Conservation (phyloP, 2,329 filamentous ascomycete genomes). For the Claviceps capensis region DNA sequence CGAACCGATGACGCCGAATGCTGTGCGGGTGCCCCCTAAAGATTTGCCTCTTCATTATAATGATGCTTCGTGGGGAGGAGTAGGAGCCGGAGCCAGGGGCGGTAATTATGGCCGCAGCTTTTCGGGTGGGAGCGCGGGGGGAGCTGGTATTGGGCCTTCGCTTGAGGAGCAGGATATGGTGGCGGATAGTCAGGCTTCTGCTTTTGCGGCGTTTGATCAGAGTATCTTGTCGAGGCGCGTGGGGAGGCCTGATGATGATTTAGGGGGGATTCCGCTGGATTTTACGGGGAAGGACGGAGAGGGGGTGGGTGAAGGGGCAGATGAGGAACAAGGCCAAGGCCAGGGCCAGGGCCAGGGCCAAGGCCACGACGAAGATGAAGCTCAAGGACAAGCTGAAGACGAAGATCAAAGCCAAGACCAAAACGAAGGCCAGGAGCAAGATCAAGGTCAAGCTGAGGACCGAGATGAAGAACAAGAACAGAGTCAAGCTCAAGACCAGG, state of each 20-base stretch:
- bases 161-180: constrained; percentile 19
- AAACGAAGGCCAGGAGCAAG: not conserved
- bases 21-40: constrained; percentile 25
- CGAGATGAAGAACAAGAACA: not conserved
- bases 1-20: constrained; percentile 16
- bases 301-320: not conserved
- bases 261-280: constrained; percentile 33
- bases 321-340: not conserved
- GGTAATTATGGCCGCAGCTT: constrained; percentile 23
- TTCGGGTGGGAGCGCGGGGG: constrained; percentile 24
- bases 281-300: constrained; percentile 17
- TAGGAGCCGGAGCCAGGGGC: constrained; percentile 3
- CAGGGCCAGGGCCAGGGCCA: not conserved
- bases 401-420: too few relatives aligned
- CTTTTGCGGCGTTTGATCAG: constrained; percentile 51
- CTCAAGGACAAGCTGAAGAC: too few relatives aligned
- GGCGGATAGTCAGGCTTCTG: constrained; percentile 38
- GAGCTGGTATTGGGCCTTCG: constrained; percentile 11
- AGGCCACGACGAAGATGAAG: not conserved
- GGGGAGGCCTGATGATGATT: constrained; percentile 28
- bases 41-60: constrained; percentile 26
- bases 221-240: constrained; percentile 44
- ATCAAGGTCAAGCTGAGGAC: not conserved
- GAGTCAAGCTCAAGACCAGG: constrained; percentile 5
- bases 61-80: not conserved